These are phyloP conservation scores for Oryza australiensis DNA, from an alignment of 176 grass and related monocot species.

Conservation along the genomic window DNA sequence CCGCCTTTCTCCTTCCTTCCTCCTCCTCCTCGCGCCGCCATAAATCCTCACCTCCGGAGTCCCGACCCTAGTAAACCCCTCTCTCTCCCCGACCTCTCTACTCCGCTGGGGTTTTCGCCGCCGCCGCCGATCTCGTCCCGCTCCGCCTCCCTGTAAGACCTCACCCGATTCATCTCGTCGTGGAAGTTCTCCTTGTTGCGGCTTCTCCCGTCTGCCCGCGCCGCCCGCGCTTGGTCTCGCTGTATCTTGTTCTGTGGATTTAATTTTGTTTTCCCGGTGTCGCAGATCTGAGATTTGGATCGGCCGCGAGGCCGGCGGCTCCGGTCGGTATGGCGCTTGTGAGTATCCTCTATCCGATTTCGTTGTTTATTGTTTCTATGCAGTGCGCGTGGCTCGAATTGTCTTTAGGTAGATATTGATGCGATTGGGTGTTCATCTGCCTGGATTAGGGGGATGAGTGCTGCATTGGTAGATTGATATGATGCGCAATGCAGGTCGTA, in stretches of 20 bases:
- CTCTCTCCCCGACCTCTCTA: too few species aligned
- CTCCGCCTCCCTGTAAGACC: background rate
- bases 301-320: conserved; percentile 1
- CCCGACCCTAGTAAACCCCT: conserved; percentile 17
- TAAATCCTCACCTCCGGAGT: conserved; percentile 20
- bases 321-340: conserved; percentile 44
- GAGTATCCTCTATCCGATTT: background rate
- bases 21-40: conserved; percentile 29
- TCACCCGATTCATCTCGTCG: background rate
- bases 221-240: background rate
- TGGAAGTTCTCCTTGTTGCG: background rate
- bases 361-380: background rate
- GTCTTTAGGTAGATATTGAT: background rate
- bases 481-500: background rate
- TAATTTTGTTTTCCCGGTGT: background rate
- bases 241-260: background rate
- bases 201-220: background rate
- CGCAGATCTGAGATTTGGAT: conserved; percentile 40
- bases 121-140: conserved; percentile 21
- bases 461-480: background rate
- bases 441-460: background rate
- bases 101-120: conserved; percentile 13
- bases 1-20: too few species aligned
- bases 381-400: background rate
- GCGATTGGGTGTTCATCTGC: background rate